A percentile compares a stretch with the other conserved stretches of the same genome.
Conservation (phyloP, 148 eudicot species). For the Rhododendron kiyosumense region DNA sequence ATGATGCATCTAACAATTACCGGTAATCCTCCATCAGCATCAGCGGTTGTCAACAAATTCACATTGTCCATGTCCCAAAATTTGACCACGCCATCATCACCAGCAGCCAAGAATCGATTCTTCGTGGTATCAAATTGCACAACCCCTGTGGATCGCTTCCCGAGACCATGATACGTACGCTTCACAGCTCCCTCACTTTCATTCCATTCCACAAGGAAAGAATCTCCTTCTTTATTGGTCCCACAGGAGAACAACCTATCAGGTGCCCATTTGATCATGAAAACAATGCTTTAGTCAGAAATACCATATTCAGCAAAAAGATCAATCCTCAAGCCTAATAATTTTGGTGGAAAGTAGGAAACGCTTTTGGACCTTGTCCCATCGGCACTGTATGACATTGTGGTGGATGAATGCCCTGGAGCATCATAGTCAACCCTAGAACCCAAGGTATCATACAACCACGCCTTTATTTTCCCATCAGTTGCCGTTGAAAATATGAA, state of each 20-base stretch:
- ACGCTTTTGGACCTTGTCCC: slow-evolving; percentile 56
- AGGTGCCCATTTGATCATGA: slow-evolving; percentile 5
- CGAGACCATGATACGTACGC: slow-evolving; percentile 68
- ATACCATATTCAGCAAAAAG: not conserved
- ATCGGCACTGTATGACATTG: slow-evolving; percentile 90
- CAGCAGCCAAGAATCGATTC: slow-evolving; percentile 81
- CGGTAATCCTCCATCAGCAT: slow-evolving; percentile 87
- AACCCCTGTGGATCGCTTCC: slow-evolving; percentile 69
- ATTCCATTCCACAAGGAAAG: slow-evolving; percentile 93
- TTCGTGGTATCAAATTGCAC: slow-evolving; percentile 92
- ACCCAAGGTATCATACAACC: slow-evolving; percentile 87
- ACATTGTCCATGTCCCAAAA: slow-evolving; percentile 94
- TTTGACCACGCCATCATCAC: slow-evolving; percentile 71
- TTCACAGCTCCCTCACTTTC: slow-evolving; percentile 93
- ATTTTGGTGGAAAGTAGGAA: not conserved
- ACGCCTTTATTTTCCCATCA: slow-evolving; percentile 96
- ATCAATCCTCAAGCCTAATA: not conserved
- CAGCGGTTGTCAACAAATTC: slow-evolving; percentile 50
- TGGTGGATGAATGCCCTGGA: slow-evolving; percentile 80
- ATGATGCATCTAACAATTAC: slow-evolving; percentile 29
- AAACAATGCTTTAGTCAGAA: not conserved
- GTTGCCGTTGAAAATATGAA: slow-evolving; percentile 87
- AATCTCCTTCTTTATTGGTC: slow-evolving; percentile 90
- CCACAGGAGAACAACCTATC: slow-evolving; percentile 92
- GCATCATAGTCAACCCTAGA: slow-evolving; percentile 94